These are phyloP conservation scores for Chaetomiaceae sp. DNA, from an alignment of 2,329 filamentous ascomycete species.

Conservation along the genomic window DNA sequence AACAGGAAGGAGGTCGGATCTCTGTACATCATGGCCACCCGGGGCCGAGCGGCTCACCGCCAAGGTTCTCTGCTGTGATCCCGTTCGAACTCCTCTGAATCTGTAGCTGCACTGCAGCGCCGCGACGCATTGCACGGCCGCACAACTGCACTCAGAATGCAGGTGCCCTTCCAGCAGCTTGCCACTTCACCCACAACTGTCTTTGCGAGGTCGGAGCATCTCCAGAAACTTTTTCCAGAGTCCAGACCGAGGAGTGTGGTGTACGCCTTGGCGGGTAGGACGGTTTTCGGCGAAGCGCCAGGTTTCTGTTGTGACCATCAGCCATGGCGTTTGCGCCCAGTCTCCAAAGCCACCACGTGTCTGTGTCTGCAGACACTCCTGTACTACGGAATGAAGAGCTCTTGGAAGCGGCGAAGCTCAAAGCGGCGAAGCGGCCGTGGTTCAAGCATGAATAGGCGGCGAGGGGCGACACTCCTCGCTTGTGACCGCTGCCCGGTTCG, in stretches of 20 bases:
- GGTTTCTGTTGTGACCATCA: not conserved
- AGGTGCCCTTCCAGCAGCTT: not conserved
- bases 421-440: not conserved
- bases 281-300: not conserved
- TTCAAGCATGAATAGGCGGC: not conserved
- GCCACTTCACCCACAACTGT: too few relatives aligned
- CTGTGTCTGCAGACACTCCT: not conserved
- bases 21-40: too few relatives aligned
- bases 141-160: not conserved
- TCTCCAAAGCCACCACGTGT: constrained; percentile 9
- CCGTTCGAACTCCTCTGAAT: not conserved
- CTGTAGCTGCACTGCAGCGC: not conserved
- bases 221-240: not conserved
- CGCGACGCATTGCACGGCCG: not conserved
- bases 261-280: not conserved
- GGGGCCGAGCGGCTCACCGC: not conserved
- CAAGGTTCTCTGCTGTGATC: not conserved
- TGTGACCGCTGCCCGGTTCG: not conserved
- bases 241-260: not conserved
- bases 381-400: not conserved
- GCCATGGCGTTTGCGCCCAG: not conserved
- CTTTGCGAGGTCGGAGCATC: not conserved
- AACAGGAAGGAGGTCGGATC: not conserved
- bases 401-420: too few relatives aligned
- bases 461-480: not conserved